phyloP scores from a whole-genome alignment of 495 filamentous ascomycete genomes.

The Penicillium fimorum region DNA sequence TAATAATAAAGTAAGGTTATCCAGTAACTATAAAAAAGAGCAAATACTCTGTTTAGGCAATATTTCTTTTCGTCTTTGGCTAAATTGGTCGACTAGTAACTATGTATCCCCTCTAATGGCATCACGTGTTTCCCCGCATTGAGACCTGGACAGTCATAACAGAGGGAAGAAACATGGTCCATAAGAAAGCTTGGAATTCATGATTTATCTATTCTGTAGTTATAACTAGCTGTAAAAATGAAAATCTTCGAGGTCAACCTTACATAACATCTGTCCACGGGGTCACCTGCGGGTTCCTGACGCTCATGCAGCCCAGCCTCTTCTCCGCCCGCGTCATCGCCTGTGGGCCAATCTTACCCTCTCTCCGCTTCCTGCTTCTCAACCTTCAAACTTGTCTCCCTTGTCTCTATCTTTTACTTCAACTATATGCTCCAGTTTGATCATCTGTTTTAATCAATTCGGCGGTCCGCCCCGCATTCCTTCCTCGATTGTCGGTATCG shows the following conservation, averaged over 20 bases:
- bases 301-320: slow-evolving; percentile 14
- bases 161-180: neutral
- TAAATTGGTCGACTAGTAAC: too few species aligned
- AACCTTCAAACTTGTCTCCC: slow-evolving; percentile 6
- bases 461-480: slow-evolving; percentile 16
- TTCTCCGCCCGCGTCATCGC: slow-evolving; percentile 46
- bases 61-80: too few species aligned
- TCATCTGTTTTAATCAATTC: slow-evolving; percentile 6
- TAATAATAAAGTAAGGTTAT: too few species aligned
- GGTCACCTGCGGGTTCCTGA: slow-evolving; percentile 17
- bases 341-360: slow-evolving; percentile 22
- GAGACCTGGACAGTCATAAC: neutral
- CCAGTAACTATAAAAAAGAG: too few species aligned
- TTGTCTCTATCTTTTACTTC: neutral
- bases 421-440: slow-evolving; percentile 11
- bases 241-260: neutral
- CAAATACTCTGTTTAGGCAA: too few species aligned
- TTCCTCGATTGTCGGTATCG: slow-evolving; percentile 11
- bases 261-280: neutral
- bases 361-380: slow-evolving; percentile 20
- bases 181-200: neutral
- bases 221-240: neutral
- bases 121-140: slow-evolving; percentile 12
- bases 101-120: neutral
- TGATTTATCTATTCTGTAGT: neutral